A percentile compares a stretch with the other conserved stretches of the same genome.
phyloP scores from a whole-genome alignment of 176 grass and related monocot species.

The Carex myosuroides region DNA sequence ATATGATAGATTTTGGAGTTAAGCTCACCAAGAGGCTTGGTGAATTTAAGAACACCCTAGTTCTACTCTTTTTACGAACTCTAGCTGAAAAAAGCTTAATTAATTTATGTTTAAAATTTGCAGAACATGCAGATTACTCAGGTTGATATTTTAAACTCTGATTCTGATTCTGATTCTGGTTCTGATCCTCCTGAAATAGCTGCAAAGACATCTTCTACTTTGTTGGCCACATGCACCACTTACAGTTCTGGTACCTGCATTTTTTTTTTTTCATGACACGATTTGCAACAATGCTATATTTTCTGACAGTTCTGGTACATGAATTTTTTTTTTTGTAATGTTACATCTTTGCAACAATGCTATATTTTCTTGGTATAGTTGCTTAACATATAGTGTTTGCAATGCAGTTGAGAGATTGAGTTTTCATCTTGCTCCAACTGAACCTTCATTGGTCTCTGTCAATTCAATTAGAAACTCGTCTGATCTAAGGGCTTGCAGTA shows the following conservation, averaged over 20 bases:
- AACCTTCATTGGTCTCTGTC: background rate
- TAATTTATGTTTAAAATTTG: constrained; percentile 19
- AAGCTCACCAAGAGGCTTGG: too few relatives aligned
- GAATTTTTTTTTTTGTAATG: constrained; percentile 18
- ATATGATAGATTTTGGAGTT: too few relatives aligned
- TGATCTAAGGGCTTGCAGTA: constrained; percentile 31
- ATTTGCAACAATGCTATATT: background rate
- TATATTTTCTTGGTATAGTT: background rate
- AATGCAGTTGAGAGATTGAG: constrained; percentile 16
- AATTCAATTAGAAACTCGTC: constrained; percentile 27
- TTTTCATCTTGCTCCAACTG: constrained; percentile 13
- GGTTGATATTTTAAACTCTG: constrained; percentile 33
- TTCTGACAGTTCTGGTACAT: constrained; percentile 19
- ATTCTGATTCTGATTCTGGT: constrained; percentile 36
- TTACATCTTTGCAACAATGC: background rate
- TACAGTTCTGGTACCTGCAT: constrained; percentile 15
- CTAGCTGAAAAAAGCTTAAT: background rate
- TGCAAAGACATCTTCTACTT: constrained; percentile 9
- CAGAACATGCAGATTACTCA: constrained; percentile 32
- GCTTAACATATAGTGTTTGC: background rate
- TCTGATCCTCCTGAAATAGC: constrained; percentile 14
- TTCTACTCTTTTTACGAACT: background rate
- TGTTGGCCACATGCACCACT: constrained; percentile 27
- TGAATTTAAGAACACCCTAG: too few relatives aligned
- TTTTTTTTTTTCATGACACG: constrained; percentile 5